A percentile compares a stretch with the other conserved stretches of the same genome.
Conservation (phyloP, 495 filamentous ascomycete species). For the Aspergillus panamensis region DNA sequence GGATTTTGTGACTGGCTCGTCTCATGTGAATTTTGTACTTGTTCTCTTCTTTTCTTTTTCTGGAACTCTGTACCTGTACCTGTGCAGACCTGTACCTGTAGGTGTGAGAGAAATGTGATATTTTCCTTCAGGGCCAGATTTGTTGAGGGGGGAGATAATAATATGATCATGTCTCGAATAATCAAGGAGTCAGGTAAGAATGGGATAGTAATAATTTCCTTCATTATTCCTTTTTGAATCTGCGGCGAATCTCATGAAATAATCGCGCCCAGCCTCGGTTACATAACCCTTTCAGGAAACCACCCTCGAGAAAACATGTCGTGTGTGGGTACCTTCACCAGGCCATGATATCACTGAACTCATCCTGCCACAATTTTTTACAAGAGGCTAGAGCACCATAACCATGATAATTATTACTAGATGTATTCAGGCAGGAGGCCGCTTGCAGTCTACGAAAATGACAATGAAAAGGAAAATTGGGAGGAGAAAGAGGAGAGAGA, state of each 20-base stretch:
- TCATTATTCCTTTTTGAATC: background rate
- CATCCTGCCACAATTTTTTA: background rate
- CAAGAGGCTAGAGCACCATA: no score
- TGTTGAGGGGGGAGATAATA: no score
- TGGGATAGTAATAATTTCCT: background rate
- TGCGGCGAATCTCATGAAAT: background rate
- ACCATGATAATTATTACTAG: background rate
- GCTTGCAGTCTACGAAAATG: no score
- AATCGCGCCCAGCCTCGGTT: slow-evolving; percentile 23
- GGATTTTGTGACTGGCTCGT: slow-evolving; percentile 17
- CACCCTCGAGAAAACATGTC: slow-evolving; percentile 16
- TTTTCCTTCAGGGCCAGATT: no score
- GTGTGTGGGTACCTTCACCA: background rate
- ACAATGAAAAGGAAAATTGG: no score
- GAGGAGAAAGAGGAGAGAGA: no score
- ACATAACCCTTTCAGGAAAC: slow-evolving; percentile 29
- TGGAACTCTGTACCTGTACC: no score
- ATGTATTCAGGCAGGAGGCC: no score
- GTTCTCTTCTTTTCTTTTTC: slow-evolving; percentile 6
- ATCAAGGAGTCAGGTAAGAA: no score
- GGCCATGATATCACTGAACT: background rate
- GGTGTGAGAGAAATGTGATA: no score
- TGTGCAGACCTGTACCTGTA: background rate
- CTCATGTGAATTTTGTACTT: slow-evolving; percentile 1
- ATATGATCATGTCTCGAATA: no score